Base-by-base conservation (phyloP, 352 stramenopile genomes). In the Phytophthora podocarpi region DNA sequence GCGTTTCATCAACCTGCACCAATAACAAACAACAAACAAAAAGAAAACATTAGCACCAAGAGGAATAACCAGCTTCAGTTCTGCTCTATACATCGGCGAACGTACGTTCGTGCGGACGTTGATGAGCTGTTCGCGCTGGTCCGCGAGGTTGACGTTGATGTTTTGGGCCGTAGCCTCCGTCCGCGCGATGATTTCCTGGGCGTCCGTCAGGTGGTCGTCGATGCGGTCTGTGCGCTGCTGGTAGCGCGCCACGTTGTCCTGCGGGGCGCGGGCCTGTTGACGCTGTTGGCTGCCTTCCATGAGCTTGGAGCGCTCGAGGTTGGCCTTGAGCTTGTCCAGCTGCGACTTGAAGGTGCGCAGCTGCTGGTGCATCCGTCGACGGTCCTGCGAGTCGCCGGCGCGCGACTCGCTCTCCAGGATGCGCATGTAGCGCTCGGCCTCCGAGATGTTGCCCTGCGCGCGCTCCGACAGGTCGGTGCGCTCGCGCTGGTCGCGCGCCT, bases 241-340 rank as follows among this genome's bases (percentile, higher is more conserved):
- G 53, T 93, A 91, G 20, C 82, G 76, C 15, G 72, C 69, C 66
- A 89, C 84, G 53, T 87, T 80, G n/a, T 91, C 82, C 65, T 87
- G 77, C 62, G 85, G 64, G 18, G 57, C 63, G 5, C 57, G 70
- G 4, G 67, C 59, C n/a, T 71, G 59, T 42, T 85, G 72, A 5
- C 85, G 84, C 65, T 93, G 78, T 51, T 90, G 70, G 43, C 80
- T 90, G 48, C 87, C 75, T 16, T 68, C 84, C 48, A 93, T 78
- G 35, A 95, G 76, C 52, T 91, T 89, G 26, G 82, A 83, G 42
- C 82, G 80, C 28, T 93, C 83, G 10, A 95, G 57, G 43, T 82
- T 84, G 12, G 84, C 87, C 64, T 95, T 95, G 56, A 95, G 86
- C 67, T 93, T 93, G 50, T 95, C 86, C 31, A 95, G 65, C 40